These are phyloP conservation scores for Piromyces sp. DNA, from an alignment of 192 early-diverging fungal genomes.

Conservation along the genomic window DNA sequence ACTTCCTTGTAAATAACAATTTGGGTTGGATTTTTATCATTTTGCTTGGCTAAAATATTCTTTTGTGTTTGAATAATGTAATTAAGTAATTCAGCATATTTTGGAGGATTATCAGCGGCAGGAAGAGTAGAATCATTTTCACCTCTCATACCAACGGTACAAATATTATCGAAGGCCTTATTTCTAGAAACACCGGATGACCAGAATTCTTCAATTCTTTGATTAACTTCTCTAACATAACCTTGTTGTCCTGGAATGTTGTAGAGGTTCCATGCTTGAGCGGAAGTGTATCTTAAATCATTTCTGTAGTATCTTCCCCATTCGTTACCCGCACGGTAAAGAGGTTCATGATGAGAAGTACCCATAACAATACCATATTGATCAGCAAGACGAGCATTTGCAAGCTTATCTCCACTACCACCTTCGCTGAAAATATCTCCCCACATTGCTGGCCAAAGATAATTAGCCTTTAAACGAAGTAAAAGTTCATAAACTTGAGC, in stretches of 20 bases:
- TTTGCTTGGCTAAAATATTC: background rate
- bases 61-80: background rate
- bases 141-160: background rate
- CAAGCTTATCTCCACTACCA: background rate
- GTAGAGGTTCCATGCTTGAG: background rate
- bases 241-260: background rate
- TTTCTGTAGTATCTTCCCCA: background rate
- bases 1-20: conserved; percentile 8
- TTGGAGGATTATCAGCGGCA: background rate
- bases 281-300: background rate
- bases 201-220: background rate
- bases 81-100: background rate
- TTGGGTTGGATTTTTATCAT: background rate
- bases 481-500: conserved; percentile 6
- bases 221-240: background rate
- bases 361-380: conserved; percentile 8
- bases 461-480: conserved; percentile 6
- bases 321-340: conserved; percentile 4
- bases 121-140: background rate
- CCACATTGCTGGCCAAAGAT: conserved; percentile 10
- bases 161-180: background rate
- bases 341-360: conserved; percentile 9
- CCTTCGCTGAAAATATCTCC: background rate
- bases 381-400: background rate
- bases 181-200: background rate